Conservation (phyloP, 257 asterid genomes). For the Nicotiana undulata region DNA sequence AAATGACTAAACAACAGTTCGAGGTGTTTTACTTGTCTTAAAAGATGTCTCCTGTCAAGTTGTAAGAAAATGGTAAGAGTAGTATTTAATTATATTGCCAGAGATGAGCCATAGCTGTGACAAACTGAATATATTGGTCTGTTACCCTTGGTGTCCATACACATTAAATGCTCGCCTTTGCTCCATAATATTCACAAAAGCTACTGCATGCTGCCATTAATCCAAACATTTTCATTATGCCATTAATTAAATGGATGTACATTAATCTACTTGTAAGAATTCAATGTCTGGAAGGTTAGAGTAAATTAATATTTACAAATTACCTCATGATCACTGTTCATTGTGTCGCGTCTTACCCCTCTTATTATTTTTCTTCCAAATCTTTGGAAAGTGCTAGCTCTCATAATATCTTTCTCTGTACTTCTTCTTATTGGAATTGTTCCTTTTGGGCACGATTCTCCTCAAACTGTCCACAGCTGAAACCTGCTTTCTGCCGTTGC, state of each 20-base stretch:
- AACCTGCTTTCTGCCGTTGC: constrained; percentile 18
- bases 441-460: too few relatives aligned
- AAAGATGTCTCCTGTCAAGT: too few relatives aligned
- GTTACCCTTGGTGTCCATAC: constrained; percentile 12
- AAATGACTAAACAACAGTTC: too few relatives aligned
- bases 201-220: too few relatives aligned
- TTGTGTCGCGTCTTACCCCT: constrained; percentile 49
- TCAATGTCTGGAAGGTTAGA: too few relatives aligned
- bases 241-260: too few relatives aligned
- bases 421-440: constrained; percentile 68
- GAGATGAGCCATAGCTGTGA: too few relatives aligned
- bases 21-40: too few relatives aligned
- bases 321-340: constrained; percentile 53
- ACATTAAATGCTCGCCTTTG: not conserved
- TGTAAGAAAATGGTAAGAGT: too few relatives aligned
- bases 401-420: constrained; percentile 53
- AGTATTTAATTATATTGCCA: too few relatives aligned
- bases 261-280: too few relatives aligned
- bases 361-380: constrained; percentile 50
- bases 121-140: constrained; percentile 7
- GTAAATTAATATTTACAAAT: not conserved
- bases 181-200: not conserved
- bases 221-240: not conserved
- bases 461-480: constrained; percentile 16
- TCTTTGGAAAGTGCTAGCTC: constrained; percentile 57